Evolutionary conservation across 176 grass and related monocot species (phyloP).

Genomic region (Tillandsia leiboldiana): DNA sequence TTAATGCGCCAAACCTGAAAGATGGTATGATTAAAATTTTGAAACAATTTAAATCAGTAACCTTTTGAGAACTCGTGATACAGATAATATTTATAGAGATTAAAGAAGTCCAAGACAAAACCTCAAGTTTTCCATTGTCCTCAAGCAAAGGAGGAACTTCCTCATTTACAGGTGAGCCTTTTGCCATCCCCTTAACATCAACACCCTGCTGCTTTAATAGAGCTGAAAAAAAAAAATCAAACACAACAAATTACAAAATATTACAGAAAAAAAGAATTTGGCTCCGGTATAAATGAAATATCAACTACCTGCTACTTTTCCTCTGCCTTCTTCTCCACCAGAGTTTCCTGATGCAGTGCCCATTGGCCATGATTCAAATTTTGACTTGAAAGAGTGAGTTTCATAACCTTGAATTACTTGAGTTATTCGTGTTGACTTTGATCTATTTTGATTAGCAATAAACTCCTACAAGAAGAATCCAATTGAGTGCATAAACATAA

Average conservation of each 20-base stretch:
- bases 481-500: constrained; percentile 8
- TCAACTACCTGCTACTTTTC: constrained; percentile 87
- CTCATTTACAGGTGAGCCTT: constrained; percentile 57
- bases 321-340: constrained; percentile 65
- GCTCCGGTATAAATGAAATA: constrained; percentile 2
- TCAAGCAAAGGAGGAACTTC: constrained; percentile 99
- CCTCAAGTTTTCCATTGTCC: constrained; percentile 83
- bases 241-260: constrained; percentile 19
- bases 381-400: constrained; percentile 78
- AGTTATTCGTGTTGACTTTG: constrained; percentile 69
- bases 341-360: constrained; percentile 42
- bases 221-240: constrained; percentile 32
- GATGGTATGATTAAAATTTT: constrained; percentile 17
- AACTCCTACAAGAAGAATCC: constrained; percentile 50
- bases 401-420: constrained; percentile 94
- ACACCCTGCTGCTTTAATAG: constrained; percentile 92
- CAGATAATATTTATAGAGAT: neutral
- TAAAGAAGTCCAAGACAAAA: constrained; percentile 30
- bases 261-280: neutral
- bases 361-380: constrained; percentile 88
- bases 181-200: constrained; percentile 72
- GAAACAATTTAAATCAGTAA: constrained; percentile 5
- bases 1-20: constrained; percentile 79
- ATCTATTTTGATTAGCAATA: constrained; percentile 60
- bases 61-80: neutral